A percentile compares a stretch with the other conserved stretches of the same genome.
phyloP scores from a whole-genome alignment of 192 early-diverging fungal genomes.

The Dissophora globulifera region DNA sequence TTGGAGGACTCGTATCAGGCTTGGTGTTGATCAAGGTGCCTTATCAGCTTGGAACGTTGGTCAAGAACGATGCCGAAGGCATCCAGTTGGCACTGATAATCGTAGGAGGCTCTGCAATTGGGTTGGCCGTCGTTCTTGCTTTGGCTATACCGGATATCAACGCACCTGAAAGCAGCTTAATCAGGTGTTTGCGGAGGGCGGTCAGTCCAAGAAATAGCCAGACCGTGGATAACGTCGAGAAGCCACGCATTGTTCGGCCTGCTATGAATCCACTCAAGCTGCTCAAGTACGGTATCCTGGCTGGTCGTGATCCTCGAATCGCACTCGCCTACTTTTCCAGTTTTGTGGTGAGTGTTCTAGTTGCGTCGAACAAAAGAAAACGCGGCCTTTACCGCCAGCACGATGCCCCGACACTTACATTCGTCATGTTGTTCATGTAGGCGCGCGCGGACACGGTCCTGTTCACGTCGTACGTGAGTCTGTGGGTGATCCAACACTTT shows the following conservation, averaged over 20 bases:
- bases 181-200: too few relatives aligned
- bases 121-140: slow-evolving; percentile 35
- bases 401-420: too few relatives aligned
- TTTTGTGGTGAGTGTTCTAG: slow-evolving; percentile 62
- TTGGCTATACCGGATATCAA: slow-evolving; percentile 44
- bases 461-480: slow-evolving; percentile 72
- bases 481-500: slow-evolving; percentile 73
- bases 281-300: slow-evolving; percentile 67
- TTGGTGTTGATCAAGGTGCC: slow-evolving; percentile 58
- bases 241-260: too few relatives aligned
- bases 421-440: slow-evolving; percentile 6
- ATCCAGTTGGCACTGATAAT: slow-evolving; percentile 31
- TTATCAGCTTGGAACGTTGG: slow-evolving; percentile 16
- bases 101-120: slow-evolving; percentile 50
- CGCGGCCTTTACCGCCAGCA: too few relatives aligned
- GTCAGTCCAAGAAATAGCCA: too few relatives aligned
- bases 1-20: slow-evolving; percentile 67
- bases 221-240: too few relatives aligned
- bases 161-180: not conserved
- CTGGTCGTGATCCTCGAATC: slow-evolving; percentile 66
- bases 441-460: slow-evolving; percentile 77
- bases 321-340: slow-evolving; percentile 70
- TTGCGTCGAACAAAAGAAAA: too few relatives aligned
- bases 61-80: slow-evolving; percentile 26
- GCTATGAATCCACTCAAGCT: slow-evolving; percentile 6